Evolutionary conservation across 805 yeast species (phyloP).

Genomic region (Starmerella ratchasimensis): DNA sequence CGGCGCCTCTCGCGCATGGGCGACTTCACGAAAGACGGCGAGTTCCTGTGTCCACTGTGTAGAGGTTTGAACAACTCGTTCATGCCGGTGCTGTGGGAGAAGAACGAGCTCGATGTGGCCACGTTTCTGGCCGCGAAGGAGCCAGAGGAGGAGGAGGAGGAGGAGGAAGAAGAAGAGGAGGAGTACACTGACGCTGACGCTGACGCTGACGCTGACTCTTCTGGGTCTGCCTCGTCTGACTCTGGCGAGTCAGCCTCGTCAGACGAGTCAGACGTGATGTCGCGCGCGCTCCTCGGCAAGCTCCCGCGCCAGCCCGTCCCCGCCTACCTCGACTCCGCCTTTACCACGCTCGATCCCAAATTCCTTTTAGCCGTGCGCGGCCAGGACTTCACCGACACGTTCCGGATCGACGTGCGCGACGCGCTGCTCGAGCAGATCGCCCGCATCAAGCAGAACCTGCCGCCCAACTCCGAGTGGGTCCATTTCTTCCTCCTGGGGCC

Average conservation of each 20-base stretch:
- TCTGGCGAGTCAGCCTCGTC: no score
- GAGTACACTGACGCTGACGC: no score
- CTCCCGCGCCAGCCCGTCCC: background rate
- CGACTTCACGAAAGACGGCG: conserved; percentile 54
- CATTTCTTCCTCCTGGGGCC: conserved; percentile 10
- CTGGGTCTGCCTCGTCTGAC: no score
- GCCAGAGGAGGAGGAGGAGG: conserved; percentile 2
- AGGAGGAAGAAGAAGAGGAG: no score
- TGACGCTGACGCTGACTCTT: no score
- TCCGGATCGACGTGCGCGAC: conserved; percentile 10
- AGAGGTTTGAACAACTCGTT: conserved; percentile 74
- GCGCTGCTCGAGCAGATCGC: conserved; percentile 15
- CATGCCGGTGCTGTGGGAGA: conserved; percentile 55
- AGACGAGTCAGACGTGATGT: no score
- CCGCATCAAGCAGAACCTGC: conserved; percentile 7
- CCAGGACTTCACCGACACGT: conserved; percentile 8
- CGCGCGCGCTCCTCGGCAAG: background rate
- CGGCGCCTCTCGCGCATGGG: conserved; percentile 41
- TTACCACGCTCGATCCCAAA: conserved; percentile 5
- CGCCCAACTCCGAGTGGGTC: background rate
- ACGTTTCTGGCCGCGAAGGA: conserved; percentile 4
- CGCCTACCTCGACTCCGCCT: conserved; percentile 1
- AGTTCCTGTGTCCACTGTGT: conserved; percentile 82
- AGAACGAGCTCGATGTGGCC: conserved; percentile 27
- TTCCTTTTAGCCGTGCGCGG: conserved; percentile 7